Evolutionary conservation across 192 early-diverging fungal species (phyloP).

Genomic region (Backusella tarrabulga): DNA sequence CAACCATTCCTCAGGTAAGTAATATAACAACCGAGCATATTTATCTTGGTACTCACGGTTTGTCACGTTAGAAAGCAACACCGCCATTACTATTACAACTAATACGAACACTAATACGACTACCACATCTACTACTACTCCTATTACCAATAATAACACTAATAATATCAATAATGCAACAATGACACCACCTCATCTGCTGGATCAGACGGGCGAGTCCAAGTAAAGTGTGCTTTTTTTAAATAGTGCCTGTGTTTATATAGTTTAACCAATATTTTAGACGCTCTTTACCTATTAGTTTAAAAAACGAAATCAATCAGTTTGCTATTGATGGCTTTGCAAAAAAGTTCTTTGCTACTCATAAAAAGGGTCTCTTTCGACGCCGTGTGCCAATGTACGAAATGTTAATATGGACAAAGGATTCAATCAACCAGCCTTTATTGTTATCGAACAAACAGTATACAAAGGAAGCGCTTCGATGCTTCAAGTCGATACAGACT

Average conservation of each 20-base stretch:
- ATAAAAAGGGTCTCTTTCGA: conserved; percentile 83
- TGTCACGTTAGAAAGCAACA: background rate
- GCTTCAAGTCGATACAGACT: conserved; percentile 82
- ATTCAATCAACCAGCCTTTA: conserved; percentile 76
- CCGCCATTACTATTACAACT: background rate
- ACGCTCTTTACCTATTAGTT: conserved; percentile 47
- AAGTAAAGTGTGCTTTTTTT: background rate
- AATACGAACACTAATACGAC: background rate
- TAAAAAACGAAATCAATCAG: conserved; percentile 73
- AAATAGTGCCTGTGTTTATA: background rate
- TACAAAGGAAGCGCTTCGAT: conserved; percentile 80
- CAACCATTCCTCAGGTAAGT: background rate
- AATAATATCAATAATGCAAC: background rate
- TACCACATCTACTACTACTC: too few relatives aligned
- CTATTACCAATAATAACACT: background rate
- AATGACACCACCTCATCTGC: background rate
- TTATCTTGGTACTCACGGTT: background rate
- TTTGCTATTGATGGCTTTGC: conserved; percentile 89
- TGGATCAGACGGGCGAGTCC: conserved; percentile 8
- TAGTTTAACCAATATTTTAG: conserved; percentile 19
- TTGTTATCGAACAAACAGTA: conserved; percentile 78
- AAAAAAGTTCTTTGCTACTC: conserved; percentile 86
- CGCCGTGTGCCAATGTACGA: conserved; percentile 86
- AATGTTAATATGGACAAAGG: conserved; percentile 81
- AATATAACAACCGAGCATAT: too few relatives aligned